phyloP scores from a whole-genome alignment of 805 yeast species.

The Candida cerambycidarum region DNA sequence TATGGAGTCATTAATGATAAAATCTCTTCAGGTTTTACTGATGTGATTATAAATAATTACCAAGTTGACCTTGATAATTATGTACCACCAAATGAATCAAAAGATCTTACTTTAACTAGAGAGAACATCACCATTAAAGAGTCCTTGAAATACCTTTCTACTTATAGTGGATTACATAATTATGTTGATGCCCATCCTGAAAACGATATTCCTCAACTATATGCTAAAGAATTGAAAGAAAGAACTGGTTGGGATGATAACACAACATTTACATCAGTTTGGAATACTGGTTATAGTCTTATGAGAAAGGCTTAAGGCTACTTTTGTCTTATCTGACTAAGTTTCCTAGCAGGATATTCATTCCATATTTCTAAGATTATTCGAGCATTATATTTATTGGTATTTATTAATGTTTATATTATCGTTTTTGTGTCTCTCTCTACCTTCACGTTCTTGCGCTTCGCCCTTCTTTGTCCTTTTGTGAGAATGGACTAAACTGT shows the following conservation, averaged over 20 bases:
- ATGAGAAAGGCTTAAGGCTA: conserved; percentile 29
- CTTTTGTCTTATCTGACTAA: neutral
- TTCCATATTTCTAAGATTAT: neutral
- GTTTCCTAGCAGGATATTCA: neutral
- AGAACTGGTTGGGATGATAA: conserved; percentile 49
- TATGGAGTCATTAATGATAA: conserved; percentile 42
- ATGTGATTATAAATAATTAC: conserved; percentile 31
- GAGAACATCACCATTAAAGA: conserved; percentile 44
- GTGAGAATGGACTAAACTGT: too few relatives aligned
- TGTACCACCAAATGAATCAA: conserved; percentile 14
- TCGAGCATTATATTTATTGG: too few relatives aligned
- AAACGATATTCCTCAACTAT: conserved; percentile 34
- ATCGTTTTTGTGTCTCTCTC: too few relatives aligned
- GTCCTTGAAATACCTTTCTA: conserved; percentile 54
- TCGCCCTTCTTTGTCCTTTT: too few relatives aligned
- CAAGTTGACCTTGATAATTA: conserved; percentile 18
- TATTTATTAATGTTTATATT: too few relatives aligned
- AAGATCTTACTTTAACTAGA: conserved; percentile 33
- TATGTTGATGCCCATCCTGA: conserved; percentile 44
- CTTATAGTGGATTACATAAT: conserved; percentile 69
- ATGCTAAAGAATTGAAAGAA: conserved; percentile 34
- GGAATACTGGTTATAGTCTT: conserved; percentile 53
- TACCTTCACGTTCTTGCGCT: too few relatives aligned
- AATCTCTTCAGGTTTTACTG: conserved; percentile 45
- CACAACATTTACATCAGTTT: conserved; percentile 42